Conservation (phyloP, 2,329 filamentous ascomycete species). For the Myriosclerotinia scirpicola region DNA sequence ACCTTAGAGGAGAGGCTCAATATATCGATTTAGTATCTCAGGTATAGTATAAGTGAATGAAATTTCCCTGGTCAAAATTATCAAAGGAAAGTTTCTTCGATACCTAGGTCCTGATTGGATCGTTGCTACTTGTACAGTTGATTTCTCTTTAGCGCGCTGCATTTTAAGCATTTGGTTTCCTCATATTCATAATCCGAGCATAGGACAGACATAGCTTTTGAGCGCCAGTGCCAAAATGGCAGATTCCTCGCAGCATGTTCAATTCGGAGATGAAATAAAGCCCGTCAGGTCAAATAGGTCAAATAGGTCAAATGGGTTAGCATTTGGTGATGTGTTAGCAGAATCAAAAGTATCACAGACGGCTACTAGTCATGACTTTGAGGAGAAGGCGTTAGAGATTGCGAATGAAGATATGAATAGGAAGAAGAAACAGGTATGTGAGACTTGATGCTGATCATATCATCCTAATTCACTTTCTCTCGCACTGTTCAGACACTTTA, state of each 20-base stretch:
- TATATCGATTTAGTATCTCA: not conserved
- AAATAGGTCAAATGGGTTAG: slow-evolving; percentile 3
- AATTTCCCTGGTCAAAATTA: not conserved
- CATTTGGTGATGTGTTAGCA: slow-evolving; percentile 20
- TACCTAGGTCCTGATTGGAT: not conserved
- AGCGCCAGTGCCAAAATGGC: slow-evolving; percentile 25
- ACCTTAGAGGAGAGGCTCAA: not conserved
- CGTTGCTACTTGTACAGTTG: not conserved
- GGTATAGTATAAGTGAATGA: slow-evolving; percentile 3
- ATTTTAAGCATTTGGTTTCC: not conserved
- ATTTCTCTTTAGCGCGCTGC: not conserved
- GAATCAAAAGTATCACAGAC: slow-evolving; percentile 31
- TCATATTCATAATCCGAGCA: not conserved
- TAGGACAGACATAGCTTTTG: not conserved
- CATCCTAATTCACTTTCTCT: not conserved
- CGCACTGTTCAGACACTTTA: no score
- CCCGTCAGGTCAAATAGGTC: slow-evolving; percentile 29
- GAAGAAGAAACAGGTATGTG: slow-evolving; percentile 38
- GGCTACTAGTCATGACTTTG: slow-evolving; percentile 27
- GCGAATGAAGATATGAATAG: slow-evolving; percentile 36
- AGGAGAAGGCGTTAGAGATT: slow-evolving; percentile 34
- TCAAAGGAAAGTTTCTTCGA: not conserved
- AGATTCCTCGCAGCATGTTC: slow-evolving; percentile 28
- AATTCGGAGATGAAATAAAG: slow-evolving; percentile 34
- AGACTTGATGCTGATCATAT: not conserved